Conservation (phyloP, 805 yeast species). For the Wickerhamiella brachini region DNA sequence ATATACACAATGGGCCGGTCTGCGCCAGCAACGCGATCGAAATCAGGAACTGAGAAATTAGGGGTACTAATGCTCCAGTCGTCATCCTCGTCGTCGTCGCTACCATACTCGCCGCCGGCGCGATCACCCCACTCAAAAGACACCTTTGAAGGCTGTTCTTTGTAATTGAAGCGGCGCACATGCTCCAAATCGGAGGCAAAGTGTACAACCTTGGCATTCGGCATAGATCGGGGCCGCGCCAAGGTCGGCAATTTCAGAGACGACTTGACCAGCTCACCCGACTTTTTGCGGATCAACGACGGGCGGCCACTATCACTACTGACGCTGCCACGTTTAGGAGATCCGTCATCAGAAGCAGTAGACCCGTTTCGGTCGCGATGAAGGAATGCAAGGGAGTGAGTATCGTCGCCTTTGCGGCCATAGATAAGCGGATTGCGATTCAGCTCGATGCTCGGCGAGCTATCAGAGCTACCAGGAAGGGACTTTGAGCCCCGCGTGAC, state of each 20-base stretch:
- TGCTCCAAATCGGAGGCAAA: constrained; percentile 48
- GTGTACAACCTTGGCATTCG: constrained; percentile 50
- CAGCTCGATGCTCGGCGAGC: not conserved
- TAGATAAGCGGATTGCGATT: not conserved
- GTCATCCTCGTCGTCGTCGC: constrained; percentile 18
- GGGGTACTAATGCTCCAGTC: constrained; percentile 23
- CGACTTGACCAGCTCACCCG: constrained; percentile 76
- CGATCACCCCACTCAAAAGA: constrained; percentile 45
- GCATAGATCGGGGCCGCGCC: constrained; percentile 25
- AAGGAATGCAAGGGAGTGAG: not conserved
- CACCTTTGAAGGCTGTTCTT: constrained; percentile 67
- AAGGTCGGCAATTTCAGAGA: constrained; percentile 39
- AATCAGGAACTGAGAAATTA: constrained; percentile 18
- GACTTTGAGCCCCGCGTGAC: not conserved
- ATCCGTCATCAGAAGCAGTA: not conserved
- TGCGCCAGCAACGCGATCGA: constrained; percentile 9
- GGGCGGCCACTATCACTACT: constrained; percentile 9
- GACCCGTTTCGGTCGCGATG: not conserved
- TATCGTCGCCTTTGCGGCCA: not conserved
- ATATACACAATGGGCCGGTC: constrained; percentile 37
- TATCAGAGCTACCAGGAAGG: not conserved
- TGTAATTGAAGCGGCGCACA: constrained; percentile 56
- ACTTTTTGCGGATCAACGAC: constrained; percentile 59
- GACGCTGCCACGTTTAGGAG: not conserved
- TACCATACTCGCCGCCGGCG: constrained; percentile 25